Conservation (phyloP, 768 basidiomycete genomes). For the Candolleomyces aberdarensis region DNA sequence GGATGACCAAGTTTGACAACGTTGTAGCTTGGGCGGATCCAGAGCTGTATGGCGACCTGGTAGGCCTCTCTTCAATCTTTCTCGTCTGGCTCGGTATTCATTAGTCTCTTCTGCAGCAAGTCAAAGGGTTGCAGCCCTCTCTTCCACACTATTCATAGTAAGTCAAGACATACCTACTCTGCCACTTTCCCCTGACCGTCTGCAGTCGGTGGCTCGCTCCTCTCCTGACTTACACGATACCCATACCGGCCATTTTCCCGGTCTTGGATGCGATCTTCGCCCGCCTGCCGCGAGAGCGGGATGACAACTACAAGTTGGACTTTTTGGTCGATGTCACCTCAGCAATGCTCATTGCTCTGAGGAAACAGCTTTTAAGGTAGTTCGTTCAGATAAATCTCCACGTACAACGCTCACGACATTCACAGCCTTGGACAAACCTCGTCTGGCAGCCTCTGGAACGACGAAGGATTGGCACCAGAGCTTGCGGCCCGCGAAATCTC, state of each 20-base stretch:
- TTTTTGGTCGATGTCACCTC: conserved; percentile 68
- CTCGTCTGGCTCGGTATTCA: background rate
- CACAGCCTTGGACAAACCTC: conserved; percentile 43
- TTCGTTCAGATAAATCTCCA: background rate
- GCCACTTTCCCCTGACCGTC: background rate
- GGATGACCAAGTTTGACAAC: conserved; percentile 63
- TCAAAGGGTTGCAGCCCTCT: conserved; percentile 64
- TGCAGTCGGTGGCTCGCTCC: conserved; percentile 73
- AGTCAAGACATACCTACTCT: conserved; percentile 21
- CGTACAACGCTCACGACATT: background rate
- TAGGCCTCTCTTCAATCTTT: conserved; percentile 26
- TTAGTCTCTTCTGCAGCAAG: conserved; percentile 36
- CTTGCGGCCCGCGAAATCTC: conserved; percentile 4
- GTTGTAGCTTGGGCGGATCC: conserved; percentile 59
- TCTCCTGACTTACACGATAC: conserved; percentile 70
- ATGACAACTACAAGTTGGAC: conserved; percentile 60
- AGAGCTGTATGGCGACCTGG: conserved; percentile 59
- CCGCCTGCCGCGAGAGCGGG: conserved; percentile 50
- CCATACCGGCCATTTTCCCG: conserved; percentile 52
- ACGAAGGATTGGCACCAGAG: conserved; percentile 29
- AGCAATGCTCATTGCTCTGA: conserved; percentile 59
- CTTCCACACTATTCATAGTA: conserved; percentile 82
- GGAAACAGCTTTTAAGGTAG: conserved; percentile 20
- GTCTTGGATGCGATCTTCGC: conserved; percentile 76
- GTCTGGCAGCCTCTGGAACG: conserved; percentile 50